These are phyloP conservation scores for Gossypioides kirkii DNA, from an alignment of 345 rosid species.

Conservation along the genomic window DNA sequence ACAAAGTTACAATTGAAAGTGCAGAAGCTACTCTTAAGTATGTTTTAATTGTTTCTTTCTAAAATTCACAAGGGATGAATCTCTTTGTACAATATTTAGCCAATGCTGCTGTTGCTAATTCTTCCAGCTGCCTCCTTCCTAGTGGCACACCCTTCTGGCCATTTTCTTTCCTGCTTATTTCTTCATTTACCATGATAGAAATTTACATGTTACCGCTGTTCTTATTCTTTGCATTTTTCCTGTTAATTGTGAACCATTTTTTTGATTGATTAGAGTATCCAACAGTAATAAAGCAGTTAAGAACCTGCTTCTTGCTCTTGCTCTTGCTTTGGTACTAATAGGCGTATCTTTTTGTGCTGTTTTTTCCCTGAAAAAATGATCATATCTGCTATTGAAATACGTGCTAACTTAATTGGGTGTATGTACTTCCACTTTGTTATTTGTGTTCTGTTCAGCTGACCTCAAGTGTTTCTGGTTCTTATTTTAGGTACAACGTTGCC, in stretches of 20 bases:
- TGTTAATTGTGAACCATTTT: not conserved
- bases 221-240: not conserved
- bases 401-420: not conserved
- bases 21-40: conserved; percentile 76
- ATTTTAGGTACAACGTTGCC: conserved; percentile 86
- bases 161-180: not conserved
- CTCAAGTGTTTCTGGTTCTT: not conserved
- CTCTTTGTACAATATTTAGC: not conserved
- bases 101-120: not conserved
- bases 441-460: not conserved
- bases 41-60: conserved; percentile 7
- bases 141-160: not conserved
- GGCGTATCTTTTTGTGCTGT: not conserved
- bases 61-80: not conserved
- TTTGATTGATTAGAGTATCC: not conserved
- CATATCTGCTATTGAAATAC: not conserved
- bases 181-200: not conserved
- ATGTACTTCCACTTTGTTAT: not conserved
- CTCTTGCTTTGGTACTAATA: not conserved
- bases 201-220: too few species aligned
- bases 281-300: too few species aligned
- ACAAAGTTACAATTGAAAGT: conserved; percentile 59
- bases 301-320: not conserved
- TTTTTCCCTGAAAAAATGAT: not conserved
- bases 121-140: not conserved